These are phyloP conservation scores for Vachellia collinsii DNA, from an alignment of 306 rosid species.

Conservation along the genomic window DNA sequence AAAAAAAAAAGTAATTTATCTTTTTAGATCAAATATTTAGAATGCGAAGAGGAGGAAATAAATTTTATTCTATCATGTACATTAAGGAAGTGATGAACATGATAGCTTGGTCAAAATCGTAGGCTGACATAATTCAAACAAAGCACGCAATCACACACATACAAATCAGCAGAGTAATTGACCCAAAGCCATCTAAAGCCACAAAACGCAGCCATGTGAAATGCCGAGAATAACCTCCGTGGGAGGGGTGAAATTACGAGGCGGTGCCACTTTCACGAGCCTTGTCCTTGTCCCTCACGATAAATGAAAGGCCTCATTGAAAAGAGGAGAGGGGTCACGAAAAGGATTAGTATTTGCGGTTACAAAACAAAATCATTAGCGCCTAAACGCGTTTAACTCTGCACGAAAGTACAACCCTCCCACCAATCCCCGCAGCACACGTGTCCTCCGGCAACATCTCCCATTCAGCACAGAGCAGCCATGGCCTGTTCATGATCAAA, in stretches of 20 bases:
- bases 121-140: conserved; percentile 37
- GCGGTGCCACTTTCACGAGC: conserved; percentile 76
- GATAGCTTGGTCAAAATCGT: conserved; percentile 7
- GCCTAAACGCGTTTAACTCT: conserved; percentile 56
- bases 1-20: too few species aligned
- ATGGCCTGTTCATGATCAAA: too few species aligned
- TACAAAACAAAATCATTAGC: conserved; percentile 57
- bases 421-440: conserved; percentile 25
- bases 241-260: conserved; percentile 34
- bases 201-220: conserved; percentile 38
- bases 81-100: too few species aligned
- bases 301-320: conserved; percentile 38
- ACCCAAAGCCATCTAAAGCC: conserved; percentile 31
- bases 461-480: neutral
- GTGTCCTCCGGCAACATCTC: conserved; percentile 24
- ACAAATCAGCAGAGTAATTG: conserved; percentile 1
- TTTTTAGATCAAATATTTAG: too few species aligned
- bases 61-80: too few species aligned
- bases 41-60: too few species aligned
- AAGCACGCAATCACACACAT: neutral
- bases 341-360: conserved; percentile 42
- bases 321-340: conserved; percentile 54
- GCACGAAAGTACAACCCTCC: neutral
- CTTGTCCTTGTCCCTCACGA: conserved; percentile 67
- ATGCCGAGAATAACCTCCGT: conserved; percentile 30